phyloP scores from a whole-genome alignment of 768 basidiomycete genomes.

The Boletus huronensis region DNA sequence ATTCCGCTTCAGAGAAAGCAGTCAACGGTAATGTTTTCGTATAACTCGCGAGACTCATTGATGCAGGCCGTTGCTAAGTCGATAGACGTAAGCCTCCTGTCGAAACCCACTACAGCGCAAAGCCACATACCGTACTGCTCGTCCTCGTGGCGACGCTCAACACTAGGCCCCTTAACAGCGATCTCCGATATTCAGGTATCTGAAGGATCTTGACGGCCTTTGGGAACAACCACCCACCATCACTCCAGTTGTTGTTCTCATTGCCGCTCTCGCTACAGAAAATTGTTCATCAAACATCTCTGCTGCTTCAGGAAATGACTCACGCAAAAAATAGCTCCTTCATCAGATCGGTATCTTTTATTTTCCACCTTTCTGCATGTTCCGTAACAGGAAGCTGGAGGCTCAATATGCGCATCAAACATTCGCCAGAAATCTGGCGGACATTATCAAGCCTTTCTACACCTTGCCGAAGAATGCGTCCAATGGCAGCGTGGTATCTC shows the following conservation, averaged over 20 bases:
- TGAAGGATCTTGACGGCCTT: constrained; percentile 63
- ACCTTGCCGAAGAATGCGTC: constrained; percentile 80
- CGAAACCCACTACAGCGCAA: constrained; percentile 4
- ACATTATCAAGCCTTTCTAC: constrained; percentile 91
- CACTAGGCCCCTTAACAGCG: constrained; percentile 67
- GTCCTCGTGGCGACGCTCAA: constrained; percentile 82
- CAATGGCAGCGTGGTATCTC: constrained; percentile 54
- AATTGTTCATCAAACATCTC: neutral
- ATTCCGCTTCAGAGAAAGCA: constrained; percentile 29
- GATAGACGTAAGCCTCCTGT: constrained; percentile 16
- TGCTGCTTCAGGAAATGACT: constrained; percentile 13
- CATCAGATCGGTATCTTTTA: constrained; percentile 47
- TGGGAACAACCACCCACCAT: constrained; percentile 73
- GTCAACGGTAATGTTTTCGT: constrained; percentile 48
- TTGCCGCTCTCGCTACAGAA: constrained; percentile 33
- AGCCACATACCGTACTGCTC: constrained; percentile 68
- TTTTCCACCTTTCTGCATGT: constrained; percentile 46
- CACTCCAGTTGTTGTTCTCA: constrained; percentile 53
- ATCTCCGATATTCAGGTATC: constrained; percentile 56
- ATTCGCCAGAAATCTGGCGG: constrained; percentile 71
- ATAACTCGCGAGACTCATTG: constrained; percentile 58
- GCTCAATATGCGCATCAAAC: constrained; percentile 50
- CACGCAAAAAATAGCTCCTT: constrained; percentile 53
- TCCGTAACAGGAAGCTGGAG: constrained; percentile 42
- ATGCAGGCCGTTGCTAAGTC: constrained; percentile 64